Percentiles rank a stretch among this genome's conserved stretches.
These are phyloP conservation scores for Dianthus caryophyllus DNA, from an alignment of 148 eudicot species.

Conservation along the genomic window DNA sequence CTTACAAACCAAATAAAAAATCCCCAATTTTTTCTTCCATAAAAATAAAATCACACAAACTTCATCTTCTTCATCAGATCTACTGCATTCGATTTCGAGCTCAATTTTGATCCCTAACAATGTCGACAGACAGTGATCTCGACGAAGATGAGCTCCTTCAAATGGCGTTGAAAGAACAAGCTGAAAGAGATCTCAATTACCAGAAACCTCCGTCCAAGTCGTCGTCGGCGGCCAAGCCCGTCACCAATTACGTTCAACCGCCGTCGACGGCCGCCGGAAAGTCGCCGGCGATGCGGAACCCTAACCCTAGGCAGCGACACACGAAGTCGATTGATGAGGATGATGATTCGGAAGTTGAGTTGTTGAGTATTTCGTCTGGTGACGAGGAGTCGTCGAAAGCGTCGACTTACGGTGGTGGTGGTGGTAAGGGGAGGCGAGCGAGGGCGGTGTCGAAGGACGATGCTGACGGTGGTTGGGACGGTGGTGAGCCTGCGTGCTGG, in stretches of 20 bases:
- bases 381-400: conserved; percentile 70
- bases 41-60: no score
- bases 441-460: conserved; percentile 42
- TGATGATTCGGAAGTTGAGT: conserved; percentile 89
- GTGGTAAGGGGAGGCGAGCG: conserved; percentile 22
- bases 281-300: conserved; percentile 15
- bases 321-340: conserved; percentile 61
- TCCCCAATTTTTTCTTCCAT: no score
- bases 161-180: conserved; percentile 83
- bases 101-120: conserved; percentile 21
- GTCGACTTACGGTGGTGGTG: conserved; percentile 28
- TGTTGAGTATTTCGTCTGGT: conserved; percentile 90
- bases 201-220: conserved; percentile 28
- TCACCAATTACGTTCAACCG: conserved; percentile 67
- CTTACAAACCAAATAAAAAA: no score
- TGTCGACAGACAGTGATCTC: conserved; percentile 62
- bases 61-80: conserved; percentile 15
- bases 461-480: conserved; percentile 56
- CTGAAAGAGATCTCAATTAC: conserved; percentile 63
- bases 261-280: conserved; percentile 40
- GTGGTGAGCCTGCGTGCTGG: conserved; percentile 86
- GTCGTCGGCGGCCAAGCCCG: conserved; percentile 52
- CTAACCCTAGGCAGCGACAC: conserved; percentile 26
- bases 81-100: conserved; percentile 26
- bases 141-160: conserved; percentile 98